These are phyloP conservation scores for Penicillium paradoxum DNA, from an alignment of 495 filamentous ascomycete species.

Conservation along the genomic window DNA sequence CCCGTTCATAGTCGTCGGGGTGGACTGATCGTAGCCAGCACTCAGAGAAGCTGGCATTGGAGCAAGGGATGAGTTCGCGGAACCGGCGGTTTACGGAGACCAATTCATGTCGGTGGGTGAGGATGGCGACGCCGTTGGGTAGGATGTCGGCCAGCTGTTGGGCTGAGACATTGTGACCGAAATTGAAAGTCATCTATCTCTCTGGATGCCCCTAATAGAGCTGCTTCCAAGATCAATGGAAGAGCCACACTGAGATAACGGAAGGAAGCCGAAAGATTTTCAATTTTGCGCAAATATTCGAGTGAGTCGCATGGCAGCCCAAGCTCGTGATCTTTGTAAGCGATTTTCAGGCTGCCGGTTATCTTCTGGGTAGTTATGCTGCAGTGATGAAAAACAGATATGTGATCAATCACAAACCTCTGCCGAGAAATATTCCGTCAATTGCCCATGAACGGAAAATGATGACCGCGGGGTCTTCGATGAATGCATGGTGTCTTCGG, in stretches of 20 bases:
- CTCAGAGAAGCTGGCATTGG: conserved; percentile 5
- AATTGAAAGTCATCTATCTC: conserved; percentile 8
- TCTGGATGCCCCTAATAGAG: neutral
- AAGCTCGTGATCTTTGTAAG: neutral
- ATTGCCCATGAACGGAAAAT: too few species aligned
- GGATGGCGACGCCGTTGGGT: conserved; percentile 23
- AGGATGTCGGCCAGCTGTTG: conserved; percentile 28
- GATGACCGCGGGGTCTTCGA: too few species aligned
- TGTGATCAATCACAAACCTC: too few species aligned
- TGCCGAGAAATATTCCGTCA: too few species aligned
- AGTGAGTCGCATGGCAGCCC: neutral
- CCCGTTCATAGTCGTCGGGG: conserved; percentile 16
- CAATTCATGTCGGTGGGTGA: conserved; percentile 17
- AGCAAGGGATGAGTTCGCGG: conserved; percentile 9
- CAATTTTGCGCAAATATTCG: neutral
- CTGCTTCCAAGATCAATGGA: neutral
- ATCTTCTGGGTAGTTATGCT: neutral
- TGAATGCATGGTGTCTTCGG: neutral
- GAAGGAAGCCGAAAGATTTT: neutral
- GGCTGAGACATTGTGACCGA: conserved; percentile 13
- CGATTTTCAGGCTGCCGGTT: neutral
- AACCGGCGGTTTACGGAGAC: conserved; percentile 22
- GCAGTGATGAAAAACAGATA: neutral
- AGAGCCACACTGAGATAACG: neutral
- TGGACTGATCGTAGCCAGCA: conserved; percentile 20